Base-by-base conservation (phyloP, 2,329 filamentous ascomycete genomes). In the Sarocladiaceae sp. region DNA sequence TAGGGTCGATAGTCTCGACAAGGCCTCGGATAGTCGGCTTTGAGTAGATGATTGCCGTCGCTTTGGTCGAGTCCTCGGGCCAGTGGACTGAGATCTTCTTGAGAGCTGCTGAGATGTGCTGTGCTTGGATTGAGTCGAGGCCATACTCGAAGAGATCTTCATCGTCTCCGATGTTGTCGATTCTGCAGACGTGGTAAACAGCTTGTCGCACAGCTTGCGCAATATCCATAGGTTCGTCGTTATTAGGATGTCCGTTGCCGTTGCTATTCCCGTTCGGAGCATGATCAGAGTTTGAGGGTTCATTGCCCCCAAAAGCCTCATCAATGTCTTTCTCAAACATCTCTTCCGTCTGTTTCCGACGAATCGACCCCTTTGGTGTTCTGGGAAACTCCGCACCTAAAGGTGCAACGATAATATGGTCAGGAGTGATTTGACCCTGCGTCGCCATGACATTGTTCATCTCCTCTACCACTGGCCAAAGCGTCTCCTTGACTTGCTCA, bases 311-410 rank as follows among this genome's bases (percentile, higher is more conserved):
- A 15, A 11, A 23, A 17, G 17, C 31, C 4, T 60, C 57, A 23
- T 74, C 65, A 20, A 78, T 75, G 52, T 75, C 71, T 1, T 68
- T 60, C 22, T 66, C 60, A 55, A 78, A 79, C 29, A 71, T 48
- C 37, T 66, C 69, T 1, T 72, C 37, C 0, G 74, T 70, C 2
- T 52, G 56, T 1, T 62, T 57, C n/a, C 73, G 67, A 59, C 73
- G 73, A 5, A 79, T 58, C 0, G 72, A 73, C 1, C 74, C 74
- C 57, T 79, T 79, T 1, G 67, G 64, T 0, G 75, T 68, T 2
- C 71, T 66, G 0, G 64, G 58, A 51, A 79, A 75, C 0, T 75
- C 74, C 56, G 71, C 74, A 8, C 64, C 56, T 0, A 70, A 66
- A 8, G 65, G 63, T 0, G 73, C 63, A 3, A 79, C 18, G 1